Evolutionary conservation across 2,329 filamentous ascomycete species (phyloP).

Genomic region (Shiraia bambusicola): DNA sequence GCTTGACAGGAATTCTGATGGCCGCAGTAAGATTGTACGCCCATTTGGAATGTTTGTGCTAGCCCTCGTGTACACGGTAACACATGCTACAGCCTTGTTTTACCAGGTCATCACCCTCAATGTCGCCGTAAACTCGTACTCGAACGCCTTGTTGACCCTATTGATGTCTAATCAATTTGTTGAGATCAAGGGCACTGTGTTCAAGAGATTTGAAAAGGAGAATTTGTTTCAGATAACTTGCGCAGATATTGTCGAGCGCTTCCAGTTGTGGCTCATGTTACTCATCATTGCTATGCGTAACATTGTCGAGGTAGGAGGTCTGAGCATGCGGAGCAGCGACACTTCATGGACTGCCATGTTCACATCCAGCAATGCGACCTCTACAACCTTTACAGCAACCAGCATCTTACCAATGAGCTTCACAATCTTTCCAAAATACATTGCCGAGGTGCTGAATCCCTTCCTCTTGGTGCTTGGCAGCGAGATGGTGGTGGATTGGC

Average conservation of each 20-base stretch:
- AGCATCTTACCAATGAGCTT: slow-evolving; percentile 89
- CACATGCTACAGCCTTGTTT: slow-evolving; percentile 85
- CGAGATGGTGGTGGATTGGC: slow-evolving; percentile 94
- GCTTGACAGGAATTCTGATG: slow-evolving; percentile 80
- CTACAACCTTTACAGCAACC: slow-evolving; percentile 60
- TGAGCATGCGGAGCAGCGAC: slow-evolving; percentile 56
- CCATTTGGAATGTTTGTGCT: slow-evolving; percentile 91
- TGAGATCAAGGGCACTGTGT: slow-evolving; percentile 97
- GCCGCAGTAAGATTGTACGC: slow-evolving; percentile 84
- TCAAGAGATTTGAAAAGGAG: slow-evolving; percentile 98
- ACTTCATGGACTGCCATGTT: slow-evolving; percentile 36
- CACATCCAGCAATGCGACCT: slow-evolving; percentile 51
- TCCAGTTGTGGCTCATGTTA: slow-evolving; percentile 96
- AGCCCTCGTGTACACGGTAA: slow-evolving; percentile 81
- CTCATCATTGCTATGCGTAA: slow-evolving; percentile 95
- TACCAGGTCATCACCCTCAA: slow-evolving; percentile 98
- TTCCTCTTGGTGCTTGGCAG: slow-evolving; percentile 93
- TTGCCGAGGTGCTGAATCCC: slow-evolving; percentile 85
- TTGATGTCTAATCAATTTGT: slow-evolving; percentile 98
- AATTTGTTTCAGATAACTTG: slow-evolving; percentile 96
- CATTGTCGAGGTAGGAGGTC: slow-evolving; percentile 88
- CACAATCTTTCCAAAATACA: slow-evolving; percentile 82
- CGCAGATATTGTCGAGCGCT: slow-evolving; percentile 93
- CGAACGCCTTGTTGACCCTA: slow-evolving; percentile 88
- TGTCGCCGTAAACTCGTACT: slow-evolving; percentile 97